Percentiles rank a stretch among this genome's conserved stretches.
Evolutionary conservation across 2,329 filamentous ascomycete species (phyloP).

Genomic region (Arachnopeziza araneosa): DNA sequence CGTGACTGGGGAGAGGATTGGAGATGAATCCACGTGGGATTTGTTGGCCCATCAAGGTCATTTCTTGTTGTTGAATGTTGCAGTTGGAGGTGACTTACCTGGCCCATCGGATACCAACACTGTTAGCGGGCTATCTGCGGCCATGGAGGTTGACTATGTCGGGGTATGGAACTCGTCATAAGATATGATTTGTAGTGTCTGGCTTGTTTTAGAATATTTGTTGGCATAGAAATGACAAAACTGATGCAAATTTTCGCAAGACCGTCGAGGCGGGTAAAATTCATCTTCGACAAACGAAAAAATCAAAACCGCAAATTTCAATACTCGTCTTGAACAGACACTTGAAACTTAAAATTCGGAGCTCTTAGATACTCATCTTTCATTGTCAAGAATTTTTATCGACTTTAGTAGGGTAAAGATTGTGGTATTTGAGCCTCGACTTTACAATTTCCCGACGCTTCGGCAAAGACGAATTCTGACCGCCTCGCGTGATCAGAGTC

Average conservation of each 20-base stretch:
- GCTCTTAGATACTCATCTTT: no score
- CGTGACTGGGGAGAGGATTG: slow-evolving; percentile 27
- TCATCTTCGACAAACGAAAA: no score
- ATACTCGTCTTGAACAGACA: no score
- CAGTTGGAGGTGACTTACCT: slow-evolving; percentile 33
- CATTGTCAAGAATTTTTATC: no score
- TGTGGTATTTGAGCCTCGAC: no score
- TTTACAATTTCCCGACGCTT: no score
- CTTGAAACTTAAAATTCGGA: no score
- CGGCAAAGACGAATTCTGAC: no score
- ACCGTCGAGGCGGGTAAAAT: no score
- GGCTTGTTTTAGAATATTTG: background rate
- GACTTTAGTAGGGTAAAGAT: no score
- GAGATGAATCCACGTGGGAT: slow-evolving; percentile 28
- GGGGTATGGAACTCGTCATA: slow-evolving; percentile 31
- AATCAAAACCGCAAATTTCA: no score
- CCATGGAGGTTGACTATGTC: slow-evolving; percentile 38
- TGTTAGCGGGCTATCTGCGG: slow-evolving; percentile 18
- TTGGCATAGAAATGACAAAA: background rate
- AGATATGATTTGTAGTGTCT: background rate
- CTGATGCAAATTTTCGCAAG: background rate
- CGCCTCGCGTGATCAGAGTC: no score
- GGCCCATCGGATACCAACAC: slow-evolving; percentile 33
- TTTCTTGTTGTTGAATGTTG: slow-evolving; percentile 37
- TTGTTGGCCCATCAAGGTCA: slow-evolving; percentile 28